Evolutionary conservation across 2,329 filamentous ascomycete genomes (phyloP).

Genomic region (Aquanectria penicillioides): DNA sequence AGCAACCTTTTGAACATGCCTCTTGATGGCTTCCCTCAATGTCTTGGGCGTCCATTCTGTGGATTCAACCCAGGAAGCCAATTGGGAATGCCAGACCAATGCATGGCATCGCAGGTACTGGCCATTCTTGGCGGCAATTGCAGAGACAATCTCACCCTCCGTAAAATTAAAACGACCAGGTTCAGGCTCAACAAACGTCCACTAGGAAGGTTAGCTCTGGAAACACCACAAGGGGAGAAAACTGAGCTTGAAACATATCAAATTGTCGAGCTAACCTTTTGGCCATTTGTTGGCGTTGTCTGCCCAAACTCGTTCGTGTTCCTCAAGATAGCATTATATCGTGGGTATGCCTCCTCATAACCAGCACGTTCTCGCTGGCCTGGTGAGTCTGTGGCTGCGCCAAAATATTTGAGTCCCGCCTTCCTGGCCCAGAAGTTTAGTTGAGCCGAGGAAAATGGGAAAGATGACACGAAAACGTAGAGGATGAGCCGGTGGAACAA

Average conservation of each 20-base stretch:
- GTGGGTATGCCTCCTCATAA: background rate
- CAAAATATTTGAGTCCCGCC: conserved; percentile 6
- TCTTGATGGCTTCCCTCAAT: conserved; percentile 60
- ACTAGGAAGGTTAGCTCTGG: background rate
- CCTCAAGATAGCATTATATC: background rate
- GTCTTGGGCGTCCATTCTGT: conserved; percentile 58
- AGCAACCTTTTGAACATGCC: conserved; percentile 59
- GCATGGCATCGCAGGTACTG: conserved; percentile 70
- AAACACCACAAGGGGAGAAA: background rate
- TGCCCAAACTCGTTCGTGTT: background rate
- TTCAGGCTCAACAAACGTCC: background rate
- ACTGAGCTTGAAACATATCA: background rate
- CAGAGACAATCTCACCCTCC: background rate
- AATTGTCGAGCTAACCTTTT: conserved; percentile 1
- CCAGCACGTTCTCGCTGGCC: conserved; percentile 6
- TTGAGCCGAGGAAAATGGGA: background rate
- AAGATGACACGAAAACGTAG: background rate
- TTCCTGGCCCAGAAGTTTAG: conserved; percentile 3
- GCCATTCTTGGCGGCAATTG: conserved; percentile 51
- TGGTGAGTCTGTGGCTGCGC: conserved; percentile 4
- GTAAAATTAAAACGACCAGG: conserved; percentile 1
- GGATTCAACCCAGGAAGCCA: conserved; percentile 40
- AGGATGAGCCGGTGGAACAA: background rate
- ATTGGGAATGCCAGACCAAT: conserved; percentile 53
- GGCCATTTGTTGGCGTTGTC: conserved; percentile 3